Percentiles rank a stretch among this genome's conserved stretches.
These are phyloP conservation scores for Rutstroemia sydowiana DNA, from an alignment of 2,329 filamentous ascomycete genomes.

Conservation along the genomic window DNA sequence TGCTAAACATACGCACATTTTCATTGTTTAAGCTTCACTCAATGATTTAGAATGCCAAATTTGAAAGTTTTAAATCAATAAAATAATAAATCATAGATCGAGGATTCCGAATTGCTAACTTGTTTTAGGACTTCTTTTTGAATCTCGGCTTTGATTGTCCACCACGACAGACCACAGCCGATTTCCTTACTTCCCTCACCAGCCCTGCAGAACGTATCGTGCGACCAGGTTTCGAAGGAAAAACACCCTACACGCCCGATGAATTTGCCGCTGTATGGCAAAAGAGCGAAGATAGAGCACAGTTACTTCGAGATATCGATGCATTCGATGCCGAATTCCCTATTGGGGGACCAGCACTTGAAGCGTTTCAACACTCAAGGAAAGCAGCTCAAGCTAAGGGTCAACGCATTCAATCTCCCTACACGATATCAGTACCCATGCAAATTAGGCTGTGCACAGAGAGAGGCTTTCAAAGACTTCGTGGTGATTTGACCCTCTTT, in stretches of 20 bases:
- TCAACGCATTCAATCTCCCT: constrained; percentile 63
- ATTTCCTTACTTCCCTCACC: constrained; percentile 73
- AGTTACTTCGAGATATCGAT: constrained; percentile 40
- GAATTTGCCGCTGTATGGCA: constrained; percentile 47
- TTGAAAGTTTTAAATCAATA: no score
- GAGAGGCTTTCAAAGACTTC: constrained; percentile 71
- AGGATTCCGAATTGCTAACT: not conserved
- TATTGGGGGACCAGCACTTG: constrained; percentile 25
- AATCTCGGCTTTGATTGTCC: constrained; percentile 68
- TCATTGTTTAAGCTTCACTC: no score
- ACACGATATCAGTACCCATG: constrained; percentile 68
- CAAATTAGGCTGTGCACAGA: constrained; percentile 74
- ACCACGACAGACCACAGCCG: constrained; percentile 44
- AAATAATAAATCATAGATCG: no score
- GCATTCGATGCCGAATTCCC: constrained; percentile 41
- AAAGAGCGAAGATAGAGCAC: constrained; percentile 38
- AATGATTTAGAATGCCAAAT: no score
- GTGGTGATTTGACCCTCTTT: constrained; percentile 65
- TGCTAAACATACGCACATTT: no score
- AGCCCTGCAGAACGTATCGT: constrained; percentile 50
- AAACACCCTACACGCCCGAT: constrained; percentile 45
- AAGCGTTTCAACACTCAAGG: constrained; percentile 37
- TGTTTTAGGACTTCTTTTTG: constrained; percentile 53
- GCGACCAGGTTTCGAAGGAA: constrained; percentile 48
- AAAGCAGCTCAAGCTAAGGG: constrained; percentile 24